These are phyloP conservation scores for Globisporangium spiculum DNA, from an alignment of 352 stramenopile genomes.

Conservation along the genomic window DNA sequence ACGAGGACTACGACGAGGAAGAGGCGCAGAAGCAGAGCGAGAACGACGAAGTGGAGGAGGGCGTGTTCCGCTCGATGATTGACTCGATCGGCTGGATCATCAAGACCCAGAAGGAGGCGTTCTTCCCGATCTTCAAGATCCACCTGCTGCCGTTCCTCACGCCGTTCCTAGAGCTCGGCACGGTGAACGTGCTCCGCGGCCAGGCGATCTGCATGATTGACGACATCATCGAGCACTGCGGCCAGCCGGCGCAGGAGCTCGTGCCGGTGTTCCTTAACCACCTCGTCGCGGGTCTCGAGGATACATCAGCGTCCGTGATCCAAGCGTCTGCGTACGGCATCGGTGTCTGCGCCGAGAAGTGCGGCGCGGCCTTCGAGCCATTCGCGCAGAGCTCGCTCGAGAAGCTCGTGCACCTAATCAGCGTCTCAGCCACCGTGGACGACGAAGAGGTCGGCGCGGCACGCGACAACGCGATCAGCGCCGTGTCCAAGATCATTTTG, in stretches of 20 bases:
- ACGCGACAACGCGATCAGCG: conserved; percentile 80
- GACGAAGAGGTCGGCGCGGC: conserved; percentile 64
- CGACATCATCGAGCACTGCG: conserved; percentile 86
- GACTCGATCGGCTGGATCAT: conserved; percentile 86
- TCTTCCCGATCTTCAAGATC: conserved; percentile 74
- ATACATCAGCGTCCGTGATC: conserved; percentile 60
- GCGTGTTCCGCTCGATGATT: conserved; percentile 76
- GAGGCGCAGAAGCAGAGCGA: conserved; percentile 67
- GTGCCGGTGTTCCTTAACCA: conserved; percentile 70
- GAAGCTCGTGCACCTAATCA: conserved; percentile 71
- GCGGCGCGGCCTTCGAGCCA: conserved; percentile 60
- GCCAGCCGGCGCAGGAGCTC: conserved; percentile 61
- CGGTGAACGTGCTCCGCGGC: conserved; percentile 60
- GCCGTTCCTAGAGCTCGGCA: conserved; percentile 59
- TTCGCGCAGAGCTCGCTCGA: conserved; percentile 66
- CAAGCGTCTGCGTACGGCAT: conserved; percentile 83
- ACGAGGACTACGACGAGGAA: conserved; percentile 82
- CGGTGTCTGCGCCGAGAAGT: conserved; percentile 81
- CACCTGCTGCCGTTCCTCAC: conserved; percentile 67
- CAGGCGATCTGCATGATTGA: conserved; percentile 89
- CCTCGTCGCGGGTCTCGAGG: conserved; percentile 70
- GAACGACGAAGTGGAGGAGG: conserved; percentile 70
- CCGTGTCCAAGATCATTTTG: conserved; percentile 78
- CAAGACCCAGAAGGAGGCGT: conserved; percentile 75
- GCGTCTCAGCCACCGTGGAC: conserved; percentile 41